Base-by-base conservation (phyloP, 495 filamentous ascomycete species). In the Daldinia caldariorum region DNA sequence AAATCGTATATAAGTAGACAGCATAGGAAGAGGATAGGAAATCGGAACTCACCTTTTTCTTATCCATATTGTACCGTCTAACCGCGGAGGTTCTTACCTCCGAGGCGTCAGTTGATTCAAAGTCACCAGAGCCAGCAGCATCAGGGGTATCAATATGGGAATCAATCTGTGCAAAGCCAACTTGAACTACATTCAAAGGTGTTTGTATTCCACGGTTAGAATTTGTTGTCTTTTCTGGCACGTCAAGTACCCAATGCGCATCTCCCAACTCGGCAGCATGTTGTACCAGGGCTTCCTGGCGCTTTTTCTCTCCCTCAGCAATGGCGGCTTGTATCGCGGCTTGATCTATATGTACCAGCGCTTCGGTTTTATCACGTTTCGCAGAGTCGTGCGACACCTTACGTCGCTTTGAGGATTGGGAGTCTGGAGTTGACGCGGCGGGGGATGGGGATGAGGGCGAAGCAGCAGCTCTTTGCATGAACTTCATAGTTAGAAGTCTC, bases 401-500 rank as follows among this genome's bases (percentile, higher is more conserved):
- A 37, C 83, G 85, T 43, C 85, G 87, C 80, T 86, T 94, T 66
- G 71, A 83, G 63, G 70, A 79, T 67, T 72, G 74, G 34, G 82
- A 77, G 16, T 81, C 80, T 35, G 75, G 70, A 18, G 69, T 61
- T 55, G 80, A 78, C 38, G 80, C 80, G 32, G 78, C 73, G 47
- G 85, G 77, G 38, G 83, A 65, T 69, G 82, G 65, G 74, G 74
- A 67, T 74, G 74, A 70, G 73, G 83, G 71, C 6, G 86, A 84
- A 35, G 89, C 89, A 26, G 91, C 92, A 56, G 91, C 91, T 69
- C 95, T 88, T 86, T 97, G 95, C 95, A 99, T 99, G 79, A 99
- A 99, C 88, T 97, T 97, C 94, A 97, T 97, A 26, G 91, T 97
- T 73, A 96, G 82, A 18, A 97, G 87, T 59, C 94, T 88, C 2